phyloP scores from a whole-genome alignment of 441 rosid genomes.

The Gossypium gossypioides region DNA sequence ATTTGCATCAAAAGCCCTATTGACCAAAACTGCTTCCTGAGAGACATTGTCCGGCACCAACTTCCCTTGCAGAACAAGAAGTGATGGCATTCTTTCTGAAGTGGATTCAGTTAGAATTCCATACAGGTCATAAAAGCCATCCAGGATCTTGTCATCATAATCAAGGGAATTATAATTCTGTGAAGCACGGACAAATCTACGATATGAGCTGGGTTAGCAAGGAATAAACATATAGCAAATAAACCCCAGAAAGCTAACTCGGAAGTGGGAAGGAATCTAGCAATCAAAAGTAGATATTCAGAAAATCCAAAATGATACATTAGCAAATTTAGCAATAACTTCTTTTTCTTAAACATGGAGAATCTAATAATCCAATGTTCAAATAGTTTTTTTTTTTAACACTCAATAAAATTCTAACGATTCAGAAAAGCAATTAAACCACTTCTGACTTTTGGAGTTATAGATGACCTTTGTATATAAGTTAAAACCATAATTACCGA shows the following conservation, averaged over 20 bases:
- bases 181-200: slow-evolving; percentile 56
- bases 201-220: slow-evolving; percentile 52
- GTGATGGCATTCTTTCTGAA: slow-evolving; percentile 75
- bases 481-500: no score
- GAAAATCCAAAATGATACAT: background rate
- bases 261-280: background rate
- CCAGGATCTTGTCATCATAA: slow-evolving; percentile 92
- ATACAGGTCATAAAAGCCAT: slow-evolving; percentile 83
- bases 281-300: background rate
- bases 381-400: no score
- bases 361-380: background rate
- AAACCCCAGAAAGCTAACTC: slow-evolving; percentile 12
- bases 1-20: slow-evolving; percentile 78
- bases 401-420: no score
- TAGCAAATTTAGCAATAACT: background rate
- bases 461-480: no score
- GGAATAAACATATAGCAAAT: slow-evolving; percentile 24
- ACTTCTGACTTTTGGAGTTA: no score
- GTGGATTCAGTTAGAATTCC: slow-evolving; percentile 52
- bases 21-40: slow-evolving; percentile 89
- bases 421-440: no score
- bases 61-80: slow-evolving; percentile 80
- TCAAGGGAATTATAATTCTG: slow-evolving; percentile 92
- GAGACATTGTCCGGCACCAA: slow-evolving; percentile 45
- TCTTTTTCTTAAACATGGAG: background rate